Evolutionary conservation across 1,139 yeast species (phyloP).

Genomic region (Kodamaea sp.): DNA sequence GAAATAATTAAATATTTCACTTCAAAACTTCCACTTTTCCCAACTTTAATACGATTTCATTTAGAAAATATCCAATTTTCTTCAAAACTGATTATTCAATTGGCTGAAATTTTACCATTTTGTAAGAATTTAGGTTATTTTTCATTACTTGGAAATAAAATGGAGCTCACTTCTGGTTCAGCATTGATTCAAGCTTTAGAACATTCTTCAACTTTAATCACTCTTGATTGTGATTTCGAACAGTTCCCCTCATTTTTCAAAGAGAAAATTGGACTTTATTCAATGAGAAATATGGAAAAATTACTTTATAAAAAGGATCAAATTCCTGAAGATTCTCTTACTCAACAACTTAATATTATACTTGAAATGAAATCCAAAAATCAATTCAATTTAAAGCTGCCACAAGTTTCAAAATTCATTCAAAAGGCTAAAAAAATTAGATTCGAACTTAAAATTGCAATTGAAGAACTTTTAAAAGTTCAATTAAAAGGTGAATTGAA

Average conservation of each 20-base stretch:
- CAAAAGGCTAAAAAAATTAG: constrained; percentile 42
- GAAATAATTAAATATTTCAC: constrained; percentile 39
- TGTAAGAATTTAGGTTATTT: constrained; percentile 55
- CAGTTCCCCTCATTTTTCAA: constrained; percentile 42
- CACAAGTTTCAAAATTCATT: constrained; percentile 40
- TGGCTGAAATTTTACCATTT: constrained; percentile 61
- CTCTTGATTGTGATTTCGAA: constrained; percentile 39
- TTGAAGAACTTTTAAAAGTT: constrained; percentile 53
- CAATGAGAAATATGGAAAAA: constrained; percentile 69
- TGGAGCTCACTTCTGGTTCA: constrained; percentile 43
- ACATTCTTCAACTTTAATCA: constrained; percentile 37
- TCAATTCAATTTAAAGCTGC: constrained; percentile 19
- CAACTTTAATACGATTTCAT: constrained; percentile 53
- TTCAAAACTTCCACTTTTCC: constrained; percentile 56
- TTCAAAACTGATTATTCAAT: constrained; percentile 44
- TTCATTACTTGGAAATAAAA: constrained; percentile 56
- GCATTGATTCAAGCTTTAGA: constrained; percentile 41
- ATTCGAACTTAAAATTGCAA: constrained; percentile 47
- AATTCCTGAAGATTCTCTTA: constrained; percentile 21
- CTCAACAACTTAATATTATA: constrained; percentile 37
- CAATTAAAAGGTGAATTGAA: constrained; percentile 53
- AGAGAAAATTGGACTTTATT: constrained; percentile 59
- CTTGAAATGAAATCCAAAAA: constrained; percentile 30
- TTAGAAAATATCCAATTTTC: constrained; percentile 57
- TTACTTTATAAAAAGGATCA: constrained; percentile 18